Evolutionary conservation across 306 rosid species (phyloP).

Genomic region (Corylus heterophylla): DNA sequence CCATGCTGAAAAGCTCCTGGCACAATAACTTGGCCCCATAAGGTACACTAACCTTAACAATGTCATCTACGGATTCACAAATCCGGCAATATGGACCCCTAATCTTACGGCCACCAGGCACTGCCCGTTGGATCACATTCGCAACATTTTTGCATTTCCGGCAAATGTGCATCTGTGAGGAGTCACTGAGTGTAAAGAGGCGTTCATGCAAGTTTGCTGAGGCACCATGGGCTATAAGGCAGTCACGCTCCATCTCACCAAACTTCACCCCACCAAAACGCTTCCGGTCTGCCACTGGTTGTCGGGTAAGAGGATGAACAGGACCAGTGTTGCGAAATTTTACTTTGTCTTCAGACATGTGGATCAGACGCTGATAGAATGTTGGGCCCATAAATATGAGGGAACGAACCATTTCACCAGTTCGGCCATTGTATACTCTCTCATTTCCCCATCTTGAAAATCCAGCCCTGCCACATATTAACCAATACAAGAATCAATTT

Average conservation of each 20-base stretch:
- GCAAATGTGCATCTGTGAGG: conserved; percentile 80
- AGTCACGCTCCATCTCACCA: conserved; percentile 99
- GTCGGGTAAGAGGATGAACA: conserved; percentile 95
- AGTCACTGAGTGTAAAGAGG: conserved; percentile 89
- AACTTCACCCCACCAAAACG: conserved; percentile 96
- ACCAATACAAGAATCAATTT: conserved; percentile 16
- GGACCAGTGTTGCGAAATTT: conserved; percentile 97
- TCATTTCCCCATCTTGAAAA: conserved; percentile 90
- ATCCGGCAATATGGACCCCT: conserved; percentile 88
- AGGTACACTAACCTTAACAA: conserved; percentile 73
- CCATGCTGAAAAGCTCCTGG: conserved; percentile 99
- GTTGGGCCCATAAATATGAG: conserved; percentile 97
- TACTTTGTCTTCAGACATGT: conserved; percentile 96
- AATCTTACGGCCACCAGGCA: conserved; percentile 73
- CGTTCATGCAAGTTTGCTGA: conserved; percentile 94
- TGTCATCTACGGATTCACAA: conserved; percentile 75
- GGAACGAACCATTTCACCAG: conserved; percentile 84
- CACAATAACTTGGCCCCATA: conserved; percentile 84
- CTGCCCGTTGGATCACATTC: conserved; percentile 64
- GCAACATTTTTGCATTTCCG: conserved; percentile 75
- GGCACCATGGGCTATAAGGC: conserved; percentile 95
- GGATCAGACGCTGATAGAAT: conserved; percentile 88
- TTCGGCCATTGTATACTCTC: conserved; percentile 86
- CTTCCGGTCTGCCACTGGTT: conserved; percentile 94
- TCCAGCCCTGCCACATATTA: conserved; percentile 64